Evolutionary conservation across 768 basidiomycete species (phyloP), one percentile per base, ranked within the genome.

Genomic region (Phylloporus rhodoxanthus): DNA sequence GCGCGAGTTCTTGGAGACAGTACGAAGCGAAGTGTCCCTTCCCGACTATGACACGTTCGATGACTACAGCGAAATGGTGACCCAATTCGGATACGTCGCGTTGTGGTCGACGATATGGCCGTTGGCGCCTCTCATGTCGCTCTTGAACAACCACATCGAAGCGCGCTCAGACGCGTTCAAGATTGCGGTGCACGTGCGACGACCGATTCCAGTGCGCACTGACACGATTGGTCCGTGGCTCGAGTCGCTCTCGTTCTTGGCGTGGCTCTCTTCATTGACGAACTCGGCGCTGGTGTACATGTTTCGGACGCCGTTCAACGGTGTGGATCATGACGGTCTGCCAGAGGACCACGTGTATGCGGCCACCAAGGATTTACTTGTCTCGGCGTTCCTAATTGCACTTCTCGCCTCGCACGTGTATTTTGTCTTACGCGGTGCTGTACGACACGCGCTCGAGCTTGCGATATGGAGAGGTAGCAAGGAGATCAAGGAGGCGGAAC

Each of bases 11-110:
- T 68, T 99, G 64, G 86, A 90, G 59, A 70, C 75, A 41, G 85
- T 96, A 21, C 74, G 91, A 50, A 71, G 72, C 43, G 85, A 98
- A 70, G 84, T 85, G 6, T 78, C 80, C 21, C 72, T 94, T 42
- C 88, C 93, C 0, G 83, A 83, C 33, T 93, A 94, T 59, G 78
- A 83, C 30, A 72, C 87, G 6, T 93, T 91, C 59, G 79, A 74
- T 45, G 95, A 97, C 69, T 99, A 95, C 68, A 83, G 82, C 60
- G 96, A 99, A 71, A 97, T 99, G 94, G 89, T 89, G 14, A 86
- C 87, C 8, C 91, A 94, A 61, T 96, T 95, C 65, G 94, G 95
- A 0, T 93, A 95, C 63, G 82, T 97, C 26, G 82, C 82, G 8
- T 72, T 97, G 19, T 98, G 93, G 91, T 88, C 84, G 40, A 84